Conservation (phyloP, 1,284 basidiomycete genomes). For the Cystobasidium pallidum region DNA sequence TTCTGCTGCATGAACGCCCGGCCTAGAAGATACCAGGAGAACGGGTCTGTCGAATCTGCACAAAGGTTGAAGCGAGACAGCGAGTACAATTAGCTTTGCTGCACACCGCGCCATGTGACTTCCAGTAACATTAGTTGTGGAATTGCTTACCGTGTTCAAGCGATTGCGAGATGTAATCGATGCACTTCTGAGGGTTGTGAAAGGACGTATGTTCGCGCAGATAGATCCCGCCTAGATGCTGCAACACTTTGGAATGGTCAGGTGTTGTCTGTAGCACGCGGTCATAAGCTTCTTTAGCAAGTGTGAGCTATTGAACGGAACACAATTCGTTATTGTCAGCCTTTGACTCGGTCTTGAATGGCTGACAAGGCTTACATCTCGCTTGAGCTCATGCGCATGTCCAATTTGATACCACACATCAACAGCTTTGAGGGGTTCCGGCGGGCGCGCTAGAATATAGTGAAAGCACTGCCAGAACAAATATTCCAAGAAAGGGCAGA, state of each 20-base stretch:
- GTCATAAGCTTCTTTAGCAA: slow-evolving; percentile 94
- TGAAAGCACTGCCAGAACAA: slow-evolving; percentile 72
- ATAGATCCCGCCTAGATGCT: slow-evolving; percentile 97
- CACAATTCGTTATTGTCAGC: not conserved
- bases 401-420: slow-evolving; percentile 99
- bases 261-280: slow-evolving; percentile 93
- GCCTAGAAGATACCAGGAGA: slow-evolving; percentile 98
- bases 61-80: not conserved
- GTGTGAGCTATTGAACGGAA: slow-evolving; percentile 66
- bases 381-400: slow-evolving; percentile 95
- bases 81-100: not conserved
- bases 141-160: slow-evolving; percentile 78
- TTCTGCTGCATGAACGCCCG: slow-evolving; percentile 98
- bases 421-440: slow-evolving; percentile 90
- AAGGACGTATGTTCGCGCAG: slow-evolving; percentile 92
- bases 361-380: slow-evolving; percentile 68
- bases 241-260: slow-evolving; percentile 92
- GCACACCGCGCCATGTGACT: no score
- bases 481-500: no score
- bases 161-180: slow-evolving; percentile 90
- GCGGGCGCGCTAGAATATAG: slow-evolving; percentile 92
- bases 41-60: slow-evolving; percentile 89
- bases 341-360: not conserved
- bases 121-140: not conserved
- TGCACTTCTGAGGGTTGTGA: slow-evolving; percentile 92